Conservation (phyloP, 345 rosid species). For the Dovyalis caffra region DNA sequence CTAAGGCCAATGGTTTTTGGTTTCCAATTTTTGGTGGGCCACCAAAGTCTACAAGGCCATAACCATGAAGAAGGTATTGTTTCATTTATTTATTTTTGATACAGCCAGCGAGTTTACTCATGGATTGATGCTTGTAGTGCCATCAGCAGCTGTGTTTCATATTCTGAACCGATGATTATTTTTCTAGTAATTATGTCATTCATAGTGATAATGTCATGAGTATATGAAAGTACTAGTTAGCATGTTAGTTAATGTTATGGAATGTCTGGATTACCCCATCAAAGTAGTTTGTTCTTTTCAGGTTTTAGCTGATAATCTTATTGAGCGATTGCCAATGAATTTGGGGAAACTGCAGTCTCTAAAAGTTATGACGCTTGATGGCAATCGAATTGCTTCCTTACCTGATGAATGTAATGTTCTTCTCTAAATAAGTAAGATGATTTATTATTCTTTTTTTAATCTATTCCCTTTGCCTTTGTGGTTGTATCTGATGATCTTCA, state of each 20-base stretch:
- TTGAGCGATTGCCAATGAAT: slow-evolving; percentile 68
- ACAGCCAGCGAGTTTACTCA: neutral
- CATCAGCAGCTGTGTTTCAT: neutral
- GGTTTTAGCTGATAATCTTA: slow-evolving; percentile 68
- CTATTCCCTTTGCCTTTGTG: slow-evolving; percentile 4
- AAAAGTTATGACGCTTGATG: slow-evolving; percentile 82
- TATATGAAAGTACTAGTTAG: neutral
- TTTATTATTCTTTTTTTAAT: neutral
- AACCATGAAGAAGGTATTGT: neutral
- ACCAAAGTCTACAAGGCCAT: neutral
- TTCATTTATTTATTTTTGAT: neutral
- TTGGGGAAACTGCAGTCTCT: slow-evolving; percentile 88
- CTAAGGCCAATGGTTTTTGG: neutral
- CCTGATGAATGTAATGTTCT: slow-evolving; percentile 90
- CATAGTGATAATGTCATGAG: neutral
- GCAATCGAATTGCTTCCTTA: slow-evolving; percentile 65
- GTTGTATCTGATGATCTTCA: slow-evolving; percentile 17
- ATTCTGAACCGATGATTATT: neutral
- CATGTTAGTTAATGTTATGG: neutral
- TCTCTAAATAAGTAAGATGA: slow-evolving; percentile 32
- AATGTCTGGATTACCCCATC: slow-evolving; percentile 3
- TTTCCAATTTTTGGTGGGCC: neutral
- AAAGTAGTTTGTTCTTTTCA: slow-evolving; percentile 28
- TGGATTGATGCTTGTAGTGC: neutral
- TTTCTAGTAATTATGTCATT: neutral